phyloP scores from a whole-genome alignment of 495 filamentous ascomycete species.

The Halenospora varia region DNA sequence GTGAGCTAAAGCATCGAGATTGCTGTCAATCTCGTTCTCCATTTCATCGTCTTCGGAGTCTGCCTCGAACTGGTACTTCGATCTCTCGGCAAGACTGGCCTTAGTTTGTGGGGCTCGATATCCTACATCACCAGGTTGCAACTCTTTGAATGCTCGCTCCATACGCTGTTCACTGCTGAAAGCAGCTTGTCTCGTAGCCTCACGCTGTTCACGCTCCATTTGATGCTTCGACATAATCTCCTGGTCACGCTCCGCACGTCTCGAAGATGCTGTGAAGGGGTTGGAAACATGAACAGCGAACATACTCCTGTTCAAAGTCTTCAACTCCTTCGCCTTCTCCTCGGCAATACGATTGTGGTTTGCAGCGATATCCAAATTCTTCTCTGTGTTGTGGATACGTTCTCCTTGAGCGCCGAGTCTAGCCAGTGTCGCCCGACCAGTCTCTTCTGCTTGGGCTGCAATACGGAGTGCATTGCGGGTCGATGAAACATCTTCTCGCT shows the following conservation, averaged over 20 bases:
- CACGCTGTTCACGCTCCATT: constrained; percentile 61
- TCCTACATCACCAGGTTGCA: constrained; percentile 24
- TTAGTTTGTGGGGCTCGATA: constrained; percentile 28
- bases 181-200: constrained; percentile 61
- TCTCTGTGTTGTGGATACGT: constrained; percentile 72
- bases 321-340: constrained; percentile 70
- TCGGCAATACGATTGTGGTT: constrained; percentile 68
- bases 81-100: constrained; percentile 58
- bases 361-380: constrained; percentile 64
- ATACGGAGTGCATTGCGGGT: constrained; percentile 65
- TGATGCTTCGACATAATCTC: constrained; percentile 58
- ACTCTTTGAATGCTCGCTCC: constrained; percentile 55
- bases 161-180: constrained; percentile 55
- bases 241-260: constrained; percentile 56
- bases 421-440: constrained; percentile 63
- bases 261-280: constrained; percentile 59
- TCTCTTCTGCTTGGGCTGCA: constrained; percentile 66
- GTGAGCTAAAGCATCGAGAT: constrained; percentile 55
- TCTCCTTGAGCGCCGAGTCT: constrained; percentile 73
- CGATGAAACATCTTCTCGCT: constrained; percentile 68
- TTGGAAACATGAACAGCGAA: constrained; percentile 74
- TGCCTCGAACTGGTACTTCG: constrained; percentile 76
- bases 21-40: constrained; percentile 69
- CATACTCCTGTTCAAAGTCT: constrained; percentile 76
- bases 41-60: constrained; percentile 73